These are phyloP conservation scores for Penicillium cosmopolitanum DNA, from an alignment of 495 filamentous ascomycete genomes.

Conservation along the genomic window DNA sequence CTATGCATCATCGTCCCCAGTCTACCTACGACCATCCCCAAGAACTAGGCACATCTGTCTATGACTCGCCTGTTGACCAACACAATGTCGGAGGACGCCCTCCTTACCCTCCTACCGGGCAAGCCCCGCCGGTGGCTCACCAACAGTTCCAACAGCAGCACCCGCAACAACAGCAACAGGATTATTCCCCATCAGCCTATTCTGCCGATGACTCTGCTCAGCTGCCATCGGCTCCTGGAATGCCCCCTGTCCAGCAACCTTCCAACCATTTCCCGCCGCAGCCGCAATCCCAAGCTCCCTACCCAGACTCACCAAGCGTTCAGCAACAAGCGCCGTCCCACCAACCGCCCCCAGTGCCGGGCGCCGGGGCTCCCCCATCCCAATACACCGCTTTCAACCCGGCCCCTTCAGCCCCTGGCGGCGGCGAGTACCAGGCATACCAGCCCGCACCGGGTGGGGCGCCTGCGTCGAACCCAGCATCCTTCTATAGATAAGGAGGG, in stretches of 20 bases:
- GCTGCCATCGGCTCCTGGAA: slow-evolving; percentile 30
- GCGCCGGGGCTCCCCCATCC: slow-evolving; percentile 43
- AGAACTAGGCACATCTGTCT: slow-evolving; percentile 82
- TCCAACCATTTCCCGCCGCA: slow-evolving; percentile 36
- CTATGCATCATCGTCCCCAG: slow-evolving; percentile 60
- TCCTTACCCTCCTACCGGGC: slow-evolving; percentile 49
- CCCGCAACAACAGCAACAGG: slow-evolving; percentile 37
- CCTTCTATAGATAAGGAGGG: slow-evolving; percentile 43
- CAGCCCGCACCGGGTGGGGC: slow-evolving; percentile 42
- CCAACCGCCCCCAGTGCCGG: slow-evolving; percentile 47
- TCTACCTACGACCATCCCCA: slow-evolving; percentile 79
- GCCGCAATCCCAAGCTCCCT: slow-evolving; percentile 49
- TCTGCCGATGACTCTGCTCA: slow-evolving; percentile 57
- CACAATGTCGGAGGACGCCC: slow-evolving; percentile 34
- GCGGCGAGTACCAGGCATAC: slow-evolving; percentile 56
- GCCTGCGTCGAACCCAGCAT: slow-evolving; percentile 44
- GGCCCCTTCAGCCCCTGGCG: slow-evolving; percentile 34
- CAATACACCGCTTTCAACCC: slow-evolving; percentile 46
- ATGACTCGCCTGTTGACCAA: slow-evolving; percentile 74
- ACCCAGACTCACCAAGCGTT: slow-evolving; percentile 43
- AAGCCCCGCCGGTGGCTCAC: slow-evolving; percentile 41
- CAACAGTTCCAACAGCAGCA: slow-evolving; percentile 46
- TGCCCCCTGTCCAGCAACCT: slow-evolving; percentile 30
- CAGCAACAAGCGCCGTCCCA: slow-evolving; percentile 55
- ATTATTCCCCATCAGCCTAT: slow-evolving; percentile 64